Conservation (phyloP, 164 flowering plant genomes). For the Brasenia schreberi region DNA sequence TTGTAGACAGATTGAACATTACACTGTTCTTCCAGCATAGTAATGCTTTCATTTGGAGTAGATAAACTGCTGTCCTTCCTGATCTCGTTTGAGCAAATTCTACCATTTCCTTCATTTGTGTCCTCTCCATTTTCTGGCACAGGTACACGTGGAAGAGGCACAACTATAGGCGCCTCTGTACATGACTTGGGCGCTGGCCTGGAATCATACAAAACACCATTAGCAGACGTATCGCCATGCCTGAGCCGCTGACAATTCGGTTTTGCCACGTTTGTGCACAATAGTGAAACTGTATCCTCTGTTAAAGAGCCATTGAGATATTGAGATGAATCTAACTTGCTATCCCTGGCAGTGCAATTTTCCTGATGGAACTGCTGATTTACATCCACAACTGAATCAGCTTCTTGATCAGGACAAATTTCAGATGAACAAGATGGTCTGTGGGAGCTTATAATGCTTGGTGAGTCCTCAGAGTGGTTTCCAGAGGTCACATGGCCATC, state of each 20-base stretch:
- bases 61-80: too few species aligned
- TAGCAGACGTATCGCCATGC: not conserved
- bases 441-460: not conserved
- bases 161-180: not conserved
- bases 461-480: not conserved
- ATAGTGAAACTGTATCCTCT: not conserved
- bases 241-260: not conserved
- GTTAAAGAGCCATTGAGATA: not conserved
- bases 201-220: not conserved
- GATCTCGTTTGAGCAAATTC: too few species aligned
- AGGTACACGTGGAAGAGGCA: not conserved
- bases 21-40: too few species aligned
- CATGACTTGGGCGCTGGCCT: not conserved
- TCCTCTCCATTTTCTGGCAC: not conserved
- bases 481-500: not conserved
- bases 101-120: too few species aligned
- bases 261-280: not conserved
- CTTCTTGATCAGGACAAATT: not conserved
- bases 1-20: too few species aligned
- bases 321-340: not conserved
- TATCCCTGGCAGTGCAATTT: not conserved
- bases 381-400: not conserved
- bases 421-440: not conserved
- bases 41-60: too few species aligned
- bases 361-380: not conserved